Evolutionary conservation across 441 rosid genomes (phyloP), one percentile per base, ranked within the genome.

Genomic region (Gossypium schwendimanii): DNA sequence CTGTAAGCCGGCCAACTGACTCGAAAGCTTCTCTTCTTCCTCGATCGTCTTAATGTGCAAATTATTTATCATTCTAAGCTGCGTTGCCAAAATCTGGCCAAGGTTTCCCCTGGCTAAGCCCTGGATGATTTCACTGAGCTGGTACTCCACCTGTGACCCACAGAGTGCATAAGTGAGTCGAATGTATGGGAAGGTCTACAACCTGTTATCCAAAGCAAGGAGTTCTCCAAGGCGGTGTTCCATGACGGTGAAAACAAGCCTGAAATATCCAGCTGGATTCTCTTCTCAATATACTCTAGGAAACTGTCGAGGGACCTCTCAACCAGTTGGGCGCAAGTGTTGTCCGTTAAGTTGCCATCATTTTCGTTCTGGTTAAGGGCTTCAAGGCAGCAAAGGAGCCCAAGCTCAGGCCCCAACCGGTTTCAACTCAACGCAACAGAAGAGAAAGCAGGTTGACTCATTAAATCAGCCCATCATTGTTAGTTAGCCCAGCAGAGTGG

Each of bases 21-120:
- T 73, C 2, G 82, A 78, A 70, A 82, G 64, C 58, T 75, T 82
- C n/a, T 88, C 90, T 75, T 88, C 87, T 28, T 79, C 83, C 9
- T 75, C 72, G 14, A 87, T 73, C 6, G 74, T 79, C 63, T 64
- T 85, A 2, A 65, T 36, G 18, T 83, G 88, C 68, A 87, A 73
- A 17, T 77, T 73, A 54, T 84, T 81, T 8, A 85, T 53, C 75
- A 62, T 60, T 0, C 44, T 59, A 0, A 85, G 69, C 36, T 86
- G 85, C 1, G 62, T 69, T 10, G 81, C 58, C 5, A 84, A 78
- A n/a, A 87, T 71, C 31, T 78, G 78, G 18, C 84, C 78, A 0
- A 85, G 79, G 49, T 23, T 45, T 44, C 54, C 69, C 36, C 69
- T 12, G 6, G 20, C 10, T 23, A 65, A 45, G 36, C 70, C 55